Conservation (phyloP, 495 filamentous ascomycete species). For the Xylaria bambusicola region DNA sequence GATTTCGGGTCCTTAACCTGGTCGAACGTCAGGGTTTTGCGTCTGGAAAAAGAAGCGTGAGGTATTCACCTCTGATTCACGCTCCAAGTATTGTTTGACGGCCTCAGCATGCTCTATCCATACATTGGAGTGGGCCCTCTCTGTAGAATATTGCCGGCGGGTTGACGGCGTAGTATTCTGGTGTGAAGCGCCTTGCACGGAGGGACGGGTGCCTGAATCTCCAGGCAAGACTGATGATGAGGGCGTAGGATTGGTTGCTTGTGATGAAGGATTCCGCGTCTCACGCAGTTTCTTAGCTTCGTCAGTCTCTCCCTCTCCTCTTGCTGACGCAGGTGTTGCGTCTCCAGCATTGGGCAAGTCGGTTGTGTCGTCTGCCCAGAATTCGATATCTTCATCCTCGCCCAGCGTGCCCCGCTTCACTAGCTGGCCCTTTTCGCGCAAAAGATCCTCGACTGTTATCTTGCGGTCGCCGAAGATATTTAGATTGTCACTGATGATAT, state of each 20-base stretch:
- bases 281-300: constrained; percentile 19
- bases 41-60: no score
- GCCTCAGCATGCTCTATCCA: no score
- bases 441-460: constrained; percentile 70
- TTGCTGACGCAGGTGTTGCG: not conserved
- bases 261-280: constrained; percentile 19
- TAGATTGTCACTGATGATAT: constrained; percentile 91
- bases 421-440: constrained; percentile 64
- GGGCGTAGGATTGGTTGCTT: constrained; percentile 16
- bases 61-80: no score
- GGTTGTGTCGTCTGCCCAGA: constrained; percentile 37
- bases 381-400: constrained; percentile 63
- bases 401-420: constrained; percentile 62
- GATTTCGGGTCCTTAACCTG: no score
- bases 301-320: constrained; percentile 8
- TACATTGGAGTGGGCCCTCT: no score
- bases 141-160: constrained; percentile 27
- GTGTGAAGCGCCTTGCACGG: constrained; percentile 10
- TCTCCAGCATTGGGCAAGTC: not conserved
- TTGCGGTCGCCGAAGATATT: constrained; percentile 69
- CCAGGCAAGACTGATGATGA: constrained; percentile 15
- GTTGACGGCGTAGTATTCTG: constrained; percentile 21
- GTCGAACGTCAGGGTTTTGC: no score
- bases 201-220: constrained; percentile 20
- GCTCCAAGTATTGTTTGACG: no score